Conservation (phyloP, 306 rosid species). For the Cotoneaster glaucophyllus region DNA sequence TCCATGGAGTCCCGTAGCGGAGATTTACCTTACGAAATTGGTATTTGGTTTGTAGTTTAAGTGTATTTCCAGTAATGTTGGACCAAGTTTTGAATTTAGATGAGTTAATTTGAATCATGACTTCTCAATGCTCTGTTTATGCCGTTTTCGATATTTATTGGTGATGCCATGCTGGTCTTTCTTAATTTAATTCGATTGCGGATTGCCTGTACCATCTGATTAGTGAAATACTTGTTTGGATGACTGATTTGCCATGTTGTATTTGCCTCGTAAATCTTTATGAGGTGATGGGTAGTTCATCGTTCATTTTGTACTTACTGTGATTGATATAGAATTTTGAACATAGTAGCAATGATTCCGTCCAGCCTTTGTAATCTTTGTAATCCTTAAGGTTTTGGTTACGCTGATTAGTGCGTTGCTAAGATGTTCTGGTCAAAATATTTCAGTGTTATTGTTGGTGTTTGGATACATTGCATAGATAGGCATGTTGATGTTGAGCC, state of each 20-base stretch:
- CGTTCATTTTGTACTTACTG: not conserved
- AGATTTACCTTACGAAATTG: not conserved
- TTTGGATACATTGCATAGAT: no score
- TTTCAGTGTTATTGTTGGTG: not conserved
- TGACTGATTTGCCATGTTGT: not conserved
- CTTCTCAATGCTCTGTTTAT: not conserved
- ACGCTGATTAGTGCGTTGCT: not conserved
- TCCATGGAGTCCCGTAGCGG: not conserved
- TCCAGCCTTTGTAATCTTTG: not conserved
- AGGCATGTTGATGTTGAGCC: not conserved
- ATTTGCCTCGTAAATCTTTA: not conserved
- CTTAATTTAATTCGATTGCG: not conserved
- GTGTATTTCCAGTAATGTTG: slow-evolving; percentile 1
- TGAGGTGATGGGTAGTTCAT: not conserved
- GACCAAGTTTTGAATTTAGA: not conserved
- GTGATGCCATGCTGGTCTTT: not conserved
- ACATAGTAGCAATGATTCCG: not conserved
- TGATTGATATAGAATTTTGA: not conserved
- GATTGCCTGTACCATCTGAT: not conserved
- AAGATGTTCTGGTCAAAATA: not conserved
- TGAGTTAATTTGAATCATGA: not conserved
- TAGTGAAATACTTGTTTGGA: not conserved
- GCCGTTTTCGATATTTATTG: not conserved
- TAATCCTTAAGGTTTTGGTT: not conserved
- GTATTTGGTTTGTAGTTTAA: not conserved